Base-by-base conservation (phyloP, 176 grass and related monocot species). In the Saccharum spontaneum region DNA sequence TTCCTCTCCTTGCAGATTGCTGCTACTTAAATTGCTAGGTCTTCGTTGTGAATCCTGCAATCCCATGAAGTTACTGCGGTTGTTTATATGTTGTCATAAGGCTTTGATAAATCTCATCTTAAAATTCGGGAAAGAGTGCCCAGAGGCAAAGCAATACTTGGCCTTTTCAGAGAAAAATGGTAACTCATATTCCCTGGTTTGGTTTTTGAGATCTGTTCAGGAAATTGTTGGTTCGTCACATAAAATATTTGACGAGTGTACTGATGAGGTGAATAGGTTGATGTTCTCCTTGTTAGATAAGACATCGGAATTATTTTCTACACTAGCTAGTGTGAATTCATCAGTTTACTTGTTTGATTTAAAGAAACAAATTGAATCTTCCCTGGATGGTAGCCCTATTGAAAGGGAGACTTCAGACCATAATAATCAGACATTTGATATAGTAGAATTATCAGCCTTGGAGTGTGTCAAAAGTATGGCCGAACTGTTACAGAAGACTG, bases 41-140 rank as follows among this genome's bases (percentile, higher is more conserved):
- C 48, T 11, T 43, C 34, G 28, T 83, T 61, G 67, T 75, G 86
- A 92, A 68, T 95, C 74, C 71, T 92, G 45, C 75, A 86, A 86
- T 76, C 70, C 80, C 31, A 48, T 78, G 62, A 88, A 88, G 83
- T 71, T 95, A 70, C 46, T 94, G 40, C 79, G n/a, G 71, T 76
- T 98, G 80, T 92, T 98, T 90, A 41, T 95, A 57, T 95, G 83
- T 39, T 95, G 97, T 67, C 89, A 93, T 82, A 91, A 88, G 80
- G 91, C 91, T 76, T 77, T 92, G 93, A 93, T 90, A 86, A 88
- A 90, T 89, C 75, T 98, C 38, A 24, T 95, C 80, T 77, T 66
- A 30, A 82, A 90, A 94, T 86, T 78, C 72, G 72, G 81, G 68
- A 87, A 90, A 55, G 84, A 80, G 78, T 71, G 60, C 79, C 77